Evolutionary conservation across 1,284 basidiomycete genomes (phyloP).

Genomic region (Meira miltonrushii): DNA sequence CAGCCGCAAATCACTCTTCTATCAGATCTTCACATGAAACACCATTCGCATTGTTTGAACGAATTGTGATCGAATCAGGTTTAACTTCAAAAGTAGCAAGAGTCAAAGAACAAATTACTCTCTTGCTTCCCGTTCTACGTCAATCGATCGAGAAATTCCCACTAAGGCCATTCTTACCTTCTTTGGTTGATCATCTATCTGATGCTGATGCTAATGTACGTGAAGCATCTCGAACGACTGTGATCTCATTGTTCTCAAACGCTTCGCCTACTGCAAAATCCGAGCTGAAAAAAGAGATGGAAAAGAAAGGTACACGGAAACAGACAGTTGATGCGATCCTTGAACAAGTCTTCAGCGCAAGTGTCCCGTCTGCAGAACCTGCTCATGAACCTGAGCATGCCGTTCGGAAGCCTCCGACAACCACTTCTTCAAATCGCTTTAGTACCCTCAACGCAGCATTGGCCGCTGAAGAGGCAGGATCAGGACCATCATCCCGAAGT

Average conservation of each 20-base stretch:
- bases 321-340: slow-evolving; percentile 62
- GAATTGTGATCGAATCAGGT: slow-evolving; percentile 69
- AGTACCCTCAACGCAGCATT: neutral
- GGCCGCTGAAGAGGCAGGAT: neutral
- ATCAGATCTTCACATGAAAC: neutral
- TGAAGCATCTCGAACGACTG: slow-evolving; percentile 71
- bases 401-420: neutral
- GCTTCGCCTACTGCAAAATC: slow-evolving; percentile 75
- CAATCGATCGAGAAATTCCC: slow-evolving; percentile 59
- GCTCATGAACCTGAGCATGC: neutral
- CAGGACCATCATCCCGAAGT: neutral
- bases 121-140: slow-evolving; percentile 10
- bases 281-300: slow-evolving; percentile 86
- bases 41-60: slow-evolving; percentile 61
- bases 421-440: neutral
- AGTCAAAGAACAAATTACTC: slow-evolving; percentile 67
- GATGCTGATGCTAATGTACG: slow-evolving; percentile 86
- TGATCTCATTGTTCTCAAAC: slow-evolving; percentile 77
- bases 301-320: slow-evolving; percentile 76
- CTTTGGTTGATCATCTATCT: slow-evolving; percentile 77
- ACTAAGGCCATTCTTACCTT: slow-evolving; percentile 72
- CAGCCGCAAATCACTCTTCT: slow-evolving; percentile 54
- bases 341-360: slow-evolving; percentile 49
- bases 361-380: neutral
- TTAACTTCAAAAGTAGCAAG: slow-evolving; percentile 61